These are phyloP conservation scores for Mucor circinelloides DNA, from an alignment of 371 early-diverging fungal genomes.

Conservation along the genomic window DNA sequence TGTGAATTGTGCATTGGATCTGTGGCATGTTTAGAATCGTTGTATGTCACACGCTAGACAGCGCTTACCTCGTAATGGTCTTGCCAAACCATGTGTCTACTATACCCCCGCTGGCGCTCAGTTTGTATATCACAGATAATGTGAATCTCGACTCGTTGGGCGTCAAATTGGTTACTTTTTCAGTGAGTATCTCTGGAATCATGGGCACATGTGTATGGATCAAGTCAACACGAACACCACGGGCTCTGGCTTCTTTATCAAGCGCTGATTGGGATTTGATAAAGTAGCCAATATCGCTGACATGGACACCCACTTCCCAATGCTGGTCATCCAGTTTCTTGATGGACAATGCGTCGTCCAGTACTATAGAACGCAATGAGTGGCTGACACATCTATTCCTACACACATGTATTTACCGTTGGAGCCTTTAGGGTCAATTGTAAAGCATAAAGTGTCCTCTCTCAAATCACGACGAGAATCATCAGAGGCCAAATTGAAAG, in stretches of 20 bases:
- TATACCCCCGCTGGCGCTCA: constrained; percentile 68
- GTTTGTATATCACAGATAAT: constrained; percentile 88
- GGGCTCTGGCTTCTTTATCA: constrained; percentile 89
- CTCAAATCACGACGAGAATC: constrained; percentile 69
- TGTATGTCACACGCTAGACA: not conserved
- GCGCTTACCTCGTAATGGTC: constrained; percentile 55
- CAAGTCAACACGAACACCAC: constrained; percentile 95
- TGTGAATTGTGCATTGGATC: constrained; percentile 70
- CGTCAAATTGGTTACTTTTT: constrained; percentile 32
- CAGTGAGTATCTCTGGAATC: constrained; percentile 89
- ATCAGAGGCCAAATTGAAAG: constrained; percentile 30
- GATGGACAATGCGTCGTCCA: constrained; percentile 54
- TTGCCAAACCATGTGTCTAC: constrained; percentile 75
- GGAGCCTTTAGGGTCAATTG: constrained; percentile 16
- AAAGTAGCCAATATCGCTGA: constrained; percentile 98
- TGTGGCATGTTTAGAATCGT: not conserved
- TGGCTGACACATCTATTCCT: not conserved
- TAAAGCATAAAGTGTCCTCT: constrained; percentile 26
- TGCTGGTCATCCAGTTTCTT: constrained; percentile 86
- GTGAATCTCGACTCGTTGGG: constrained; percentile 65
- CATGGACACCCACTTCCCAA: constrained; percentile 94
- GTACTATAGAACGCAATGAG: not conserved
- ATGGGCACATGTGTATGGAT: constrained; percentile 93
- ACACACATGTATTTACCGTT: constrained; percentile 1
- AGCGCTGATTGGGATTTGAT: constrained; percentile 83